Conservation (phyloP, 768 basidiomycete species). For the Psilocybe cyanescens region DNA sequence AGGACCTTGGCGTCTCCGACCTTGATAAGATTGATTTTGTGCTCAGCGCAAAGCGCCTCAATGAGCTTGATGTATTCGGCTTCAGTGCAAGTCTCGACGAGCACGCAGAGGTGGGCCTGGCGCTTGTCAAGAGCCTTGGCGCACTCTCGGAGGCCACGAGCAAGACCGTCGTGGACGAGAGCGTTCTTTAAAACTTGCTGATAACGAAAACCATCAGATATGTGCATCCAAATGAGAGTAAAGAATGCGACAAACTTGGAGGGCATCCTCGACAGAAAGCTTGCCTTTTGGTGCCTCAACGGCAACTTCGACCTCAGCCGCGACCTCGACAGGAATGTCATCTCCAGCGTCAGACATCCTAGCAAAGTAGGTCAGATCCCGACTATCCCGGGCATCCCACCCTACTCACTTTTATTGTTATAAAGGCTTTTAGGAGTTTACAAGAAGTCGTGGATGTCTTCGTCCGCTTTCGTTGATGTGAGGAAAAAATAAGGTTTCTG, state of each 20-base stretch:
- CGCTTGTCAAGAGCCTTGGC: slow-evolving; percentile 99
- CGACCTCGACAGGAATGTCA: slow-evolving; percentile 82
- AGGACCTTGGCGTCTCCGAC: slow-evolving; percentile 97
- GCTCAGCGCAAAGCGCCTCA: slow-evolving; percentile 98
- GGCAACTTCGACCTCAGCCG: slow-evolving; percentile 80
- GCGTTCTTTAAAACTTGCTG: slow-evolving; percentile 99
- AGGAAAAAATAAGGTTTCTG: slow-evolving; percentile 58
- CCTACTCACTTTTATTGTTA: slow-evolving; percentile 21
- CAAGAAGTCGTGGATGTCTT: slow-evolving; percentile 66
- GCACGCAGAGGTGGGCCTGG: slow-evolving; percentile 97
- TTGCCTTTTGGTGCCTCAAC: slow-evolving; percentile 93
- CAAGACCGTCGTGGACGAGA: slow-evolving; percentile 96
- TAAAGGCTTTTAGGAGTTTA: slow-evolving; percentile 29
- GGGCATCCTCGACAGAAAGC: slow-evolving; percentile 93
- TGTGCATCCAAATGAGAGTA: neutral
- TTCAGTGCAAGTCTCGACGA: slow-evolving; percentile 99
- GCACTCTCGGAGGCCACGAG: slow-evolving; percentile 95
- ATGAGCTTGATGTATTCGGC: slow-evolving; percentile 99
- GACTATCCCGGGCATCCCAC: too few species aligned
- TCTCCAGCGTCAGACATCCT: slow-evolving; percentile 99
- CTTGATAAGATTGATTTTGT: slow-evolving; percentile 99
- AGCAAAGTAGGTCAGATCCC: slow-evolving; percentile 13
- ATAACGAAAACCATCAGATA: slow-evolving; percentile 17
- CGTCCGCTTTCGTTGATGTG: slow-evolving; percentile 96
- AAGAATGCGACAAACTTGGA: slow-evolving; percentile 57